Evolutionary conservation across 139 green algal genomes (phyloP).

Genomic region (Gonium pectorale): DNA sequence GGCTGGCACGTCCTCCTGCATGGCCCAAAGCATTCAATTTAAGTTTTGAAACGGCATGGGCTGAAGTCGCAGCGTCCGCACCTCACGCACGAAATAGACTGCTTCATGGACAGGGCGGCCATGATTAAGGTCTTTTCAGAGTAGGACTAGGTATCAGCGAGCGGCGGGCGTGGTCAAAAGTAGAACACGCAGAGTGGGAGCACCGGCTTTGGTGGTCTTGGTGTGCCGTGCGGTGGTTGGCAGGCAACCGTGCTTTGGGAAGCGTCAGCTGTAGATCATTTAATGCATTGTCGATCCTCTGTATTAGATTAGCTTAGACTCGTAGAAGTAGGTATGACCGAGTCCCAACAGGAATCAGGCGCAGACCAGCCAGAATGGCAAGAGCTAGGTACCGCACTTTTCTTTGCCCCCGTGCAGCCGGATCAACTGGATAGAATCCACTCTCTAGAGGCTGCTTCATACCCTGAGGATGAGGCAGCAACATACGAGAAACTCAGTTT

Average conservation of each 20-base stretch:
- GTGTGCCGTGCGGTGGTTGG: no score
- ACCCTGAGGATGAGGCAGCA: slow-evolving; percentile 43
- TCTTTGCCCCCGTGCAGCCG: slow-evolving; percentile 26
- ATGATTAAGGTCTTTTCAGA: not conserved
- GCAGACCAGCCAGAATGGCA: no score
- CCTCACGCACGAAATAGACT: slow-evolving; percentile 20
- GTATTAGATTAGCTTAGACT: no score
- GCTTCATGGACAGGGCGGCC: slow-evolving; percentile 21
- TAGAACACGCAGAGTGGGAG: no score
- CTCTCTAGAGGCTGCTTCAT: not conserved
- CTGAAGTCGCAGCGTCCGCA: not conserved
- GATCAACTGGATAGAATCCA: slow-evolving; percentile 18
- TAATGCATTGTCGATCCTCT: no score
- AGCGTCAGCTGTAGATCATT: no score
- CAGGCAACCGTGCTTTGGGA: no score
- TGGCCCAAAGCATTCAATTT: not conserved
- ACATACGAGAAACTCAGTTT: slow-evolving; percentile 47
- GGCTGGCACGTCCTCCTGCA: slow-evolving; percentile 25
- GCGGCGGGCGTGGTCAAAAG: no score
- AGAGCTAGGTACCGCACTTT: not conserved
- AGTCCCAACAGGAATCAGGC: not conserved
- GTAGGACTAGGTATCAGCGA: not conserved
- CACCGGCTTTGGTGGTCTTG: no score
- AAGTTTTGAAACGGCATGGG: not conserved
- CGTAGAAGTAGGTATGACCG: not conserved